Conservation (phyloP, 352 stramenopile genomes). For the Pythium utonaiense region DNA sequence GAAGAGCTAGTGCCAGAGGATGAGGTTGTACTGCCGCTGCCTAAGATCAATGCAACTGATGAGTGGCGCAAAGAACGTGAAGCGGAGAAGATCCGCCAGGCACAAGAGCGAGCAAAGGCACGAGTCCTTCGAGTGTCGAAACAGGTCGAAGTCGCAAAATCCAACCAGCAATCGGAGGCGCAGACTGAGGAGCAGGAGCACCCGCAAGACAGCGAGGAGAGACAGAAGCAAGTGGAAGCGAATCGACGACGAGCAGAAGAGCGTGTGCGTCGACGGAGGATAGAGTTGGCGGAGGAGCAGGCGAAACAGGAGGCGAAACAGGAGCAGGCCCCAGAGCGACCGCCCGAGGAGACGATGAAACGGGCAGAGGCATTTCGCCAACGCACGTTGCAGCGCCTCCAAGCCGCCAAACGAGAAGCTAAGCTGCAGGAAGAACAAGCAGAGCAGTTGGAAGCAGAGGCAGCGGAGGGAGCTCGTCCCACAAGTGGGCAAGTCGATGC, state of each 20-base stretch:
- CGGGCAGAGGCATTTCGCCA: slow-evolving; percentile 7
- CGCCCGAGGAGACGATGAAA: slow-evolving; percentile 10
- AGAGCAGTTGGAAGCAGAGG: background rate
- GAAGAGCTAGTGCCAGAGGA: slow-evolving; percentile 11
- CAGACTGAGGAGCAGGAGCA: background rate
- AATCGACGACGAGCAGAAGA: slow-evolving; percentile 46
- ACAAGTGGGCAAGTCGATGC: slow-evolving; percentile 22
- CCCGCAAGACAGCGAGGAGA: slow-evolving; percentile 16
- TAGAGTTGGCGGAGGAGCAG: slow-evolving; percentile 10
- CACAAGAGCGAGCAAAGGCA: slow-evolving; percentile 52
- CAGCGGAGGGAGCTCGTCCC: background rate
- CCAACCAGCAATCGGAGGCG: slow-evolving; percentile 7
- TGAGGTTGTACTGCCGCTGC: slow-evolving; percentile 9
- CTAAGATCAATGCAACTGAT: slow-evolving; percentile 25
- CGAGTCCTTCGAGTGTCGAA: slow-evolving; percentile 38
- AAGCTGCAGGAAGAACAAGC: slow-evolving; percentile 3
- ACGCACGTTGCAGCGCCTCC: slow-evolving; percentile 18
- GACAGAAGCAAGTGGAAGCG: slow-evolving; percentile 30
- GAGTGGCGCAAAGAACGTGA: slow-evolving; percentile 33
- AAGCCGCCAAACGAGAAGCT: slow-evolving; percentile 13
- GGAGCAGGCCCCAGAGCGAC: slow-evolving; percentile 1
- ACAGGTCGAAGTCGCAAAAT: slow-evolving; percentile 33
- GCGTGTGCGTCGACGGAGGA: slow-evolving; percentile 33
- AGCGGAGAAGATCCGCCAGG: slow-evolving; percentile 45
- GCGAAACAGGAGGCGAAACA: background rate